Evolutionary conservation across 441 rosid genomes (phyloP).

Genomic region (Manihot esculenta): DNA sequence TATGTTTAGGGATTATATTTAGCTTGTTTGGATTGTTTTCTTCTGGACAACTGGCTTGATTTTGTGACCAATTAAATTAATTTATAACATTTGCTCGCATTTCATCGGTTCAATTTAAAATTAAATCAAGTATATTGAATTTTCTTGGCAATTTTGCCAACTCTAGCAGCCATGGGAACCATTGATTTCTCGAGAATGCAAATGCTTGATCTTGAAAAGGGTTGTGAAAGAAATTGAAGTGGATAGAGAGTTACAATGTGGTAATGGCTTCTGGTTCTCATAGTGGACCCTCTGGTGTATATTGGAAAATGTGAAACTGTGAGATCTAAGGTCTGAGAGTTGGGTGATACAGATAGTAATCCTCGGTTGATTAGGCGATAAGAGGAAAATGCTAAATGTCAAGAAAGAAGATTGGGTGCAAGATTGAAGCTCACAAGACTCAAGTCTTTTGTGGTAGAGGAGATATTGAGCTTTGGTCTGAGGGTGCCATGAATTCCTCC

Average conservation of each 20-base stretch:
- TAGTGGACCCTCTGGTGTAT: constrained; percentile 73
- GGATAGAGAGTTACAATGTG: constrained; percentile 60
- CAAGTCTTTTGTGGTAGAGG: constrained; percentile 72
- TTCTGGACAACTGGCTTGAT: not conserved
- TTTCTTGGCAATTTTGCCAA: constrained; percentile 57
- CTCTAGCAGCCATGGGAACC: constrained; percentile 70
- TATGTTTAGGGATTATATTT: too few species aligned
- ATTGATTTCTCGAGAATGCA: constrained; percentile 84
- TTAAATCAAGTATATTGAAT: too few species aligned
- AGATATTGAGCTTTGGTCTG: constrained; percentile 84
- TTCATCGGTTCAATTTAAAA: too few species aligned
- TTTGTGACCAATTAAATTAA: too few species aligned
- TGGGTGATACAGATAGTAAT: constrained; percentile 33
- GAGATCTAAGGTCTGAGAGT: constrained; percentile 78
- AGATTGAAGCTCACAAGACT: constrained; percentile 68
- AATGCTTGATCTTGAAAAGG: constrained; percentile 64
- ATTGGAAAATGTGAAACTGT: constrained; percentile 58
- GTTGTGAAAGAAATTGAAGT: constrained; percentile 64
- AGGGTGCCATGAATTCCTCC: constrained; percentile 50
- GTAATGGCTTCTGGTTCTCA: constrained; percentile 91
- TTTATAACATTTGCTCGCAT: too few species aligned
- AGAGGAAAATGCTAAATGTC: constrained; percentile 45
- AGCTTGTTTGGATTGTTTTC: too few species aligned
- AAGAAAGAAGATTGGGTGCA: constrained; percentile 78
- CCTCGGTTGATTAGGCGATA: constrained; percentile 74